Base-by-base conservation (phyloP, 2,329 filamentous ascomycete species). In the Paracoccidioides lutzii region DNA sequence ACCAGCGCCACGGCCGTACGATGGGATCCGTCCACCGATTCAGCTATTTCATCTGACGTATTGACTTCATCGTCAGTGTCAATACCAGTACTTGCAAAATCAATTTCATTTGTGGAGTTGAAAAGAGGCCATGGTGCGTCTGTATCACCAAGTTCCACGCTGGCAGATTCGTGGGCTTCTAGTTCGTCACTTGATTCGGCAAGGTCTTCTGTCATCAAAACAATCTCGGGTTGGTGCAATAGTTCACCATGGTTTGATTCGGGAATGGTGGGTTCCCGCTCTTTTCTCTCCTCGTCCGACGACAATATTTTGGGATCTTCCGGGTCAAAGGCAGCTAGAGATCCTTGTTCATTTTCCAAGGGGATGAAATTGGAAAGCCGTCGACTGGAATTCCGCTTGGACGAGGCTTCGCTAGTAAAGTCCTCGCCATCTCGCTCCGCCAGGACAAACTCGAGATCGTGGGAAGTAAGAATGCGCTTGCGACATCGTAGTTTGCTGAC, bases 111-210 rank as follows among this genome's bases (percentile, higher is more conserved):
- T 10, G 22, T 12, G 38, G 57, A 53, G 28, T 42, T 2, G 14
- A 43, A 14, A 54, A 6, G 32, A 5, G n/a, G 33, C 30, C 50
- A 50, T 3, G 59, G 51, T 22, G 58, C 33, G 42, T 63, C 61
- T 4, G 66, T 63, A 38, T 67, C 66, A 22, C 69, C 69, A 4
- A 72, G 65, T 55, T 72, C 70, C 42, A 71, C 59, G 54, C 70
- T 73, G 35, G 68, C 68, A 40, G 64, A 68, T 55, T 69, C 64
- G 55, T 70, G 68, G 12, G 45, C 55, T 52, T 64, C 62, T 12
- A 52, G 22, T 28, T 52, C 37, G 42, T 52, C 50, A 42, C 50
- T 41, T 33, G 50, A 33, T 32, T 15, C 38, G 9, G 22, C 12
- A 33, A 32, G 7, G 15, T 42, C 28, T 10, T 52, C 38, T 22